These are phyloP conservation scores for Luvunga scandens DNA, from an alignment of 345 rosid species.

Conservation along the genomic window DNA sequence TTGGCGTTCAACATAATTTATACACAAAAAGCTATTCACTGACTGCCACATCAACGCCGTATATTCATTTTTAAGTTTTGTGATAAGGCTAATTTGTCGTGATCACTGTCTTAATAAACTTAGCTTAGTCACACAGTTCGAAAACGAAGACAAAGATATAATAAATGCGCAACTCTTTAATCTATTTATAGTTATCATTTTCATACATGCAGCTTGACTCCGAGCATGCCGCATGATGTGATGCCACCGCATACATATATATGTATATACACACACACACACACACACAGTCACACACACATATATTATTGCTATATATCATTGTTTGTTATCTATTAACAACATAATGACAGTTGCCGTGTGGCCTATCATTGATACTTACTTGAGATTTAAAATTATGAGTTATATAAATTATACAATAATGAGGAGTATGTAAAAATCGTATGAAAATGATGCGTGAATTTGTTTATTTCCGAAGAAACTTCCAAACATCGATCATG, in stretches of 20 bases:
- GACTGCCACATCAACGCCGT: not conserved
- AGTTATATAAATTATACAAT: not conserved
- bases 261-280: too few relatives aligned
- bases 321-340: not conserved
- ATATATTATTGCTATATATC: not conserved
- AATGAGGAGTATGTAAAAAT: not conserved
- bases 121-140: not conserved
- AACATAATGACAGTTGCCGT: not conserved
- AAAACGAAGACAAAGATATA: too few relatives aligned
- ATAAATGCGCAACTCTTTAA: too few relatives aligned
- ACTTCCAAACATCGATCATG: not conserved
- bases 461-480: conserved; percentile 4
- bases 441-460: conserved; percentile 6
- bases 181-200: not conserved
- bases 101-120: not conserved
- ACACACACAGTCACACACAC: too few relatives aligned
- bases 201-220: not conserved
- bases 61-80: not conserved
- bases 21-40: not conserved
- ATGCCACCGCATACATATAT: not conserved
- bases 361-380: not conserved
- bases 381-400: not conserved
- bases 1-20: not conserved
- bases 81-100: not conserved
- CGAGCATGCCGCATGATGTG: not conserved